Evolutionary conservation across 768 basidiomycete genomes (phyloP).

Genomic region (Mycena amicta): DNA sequence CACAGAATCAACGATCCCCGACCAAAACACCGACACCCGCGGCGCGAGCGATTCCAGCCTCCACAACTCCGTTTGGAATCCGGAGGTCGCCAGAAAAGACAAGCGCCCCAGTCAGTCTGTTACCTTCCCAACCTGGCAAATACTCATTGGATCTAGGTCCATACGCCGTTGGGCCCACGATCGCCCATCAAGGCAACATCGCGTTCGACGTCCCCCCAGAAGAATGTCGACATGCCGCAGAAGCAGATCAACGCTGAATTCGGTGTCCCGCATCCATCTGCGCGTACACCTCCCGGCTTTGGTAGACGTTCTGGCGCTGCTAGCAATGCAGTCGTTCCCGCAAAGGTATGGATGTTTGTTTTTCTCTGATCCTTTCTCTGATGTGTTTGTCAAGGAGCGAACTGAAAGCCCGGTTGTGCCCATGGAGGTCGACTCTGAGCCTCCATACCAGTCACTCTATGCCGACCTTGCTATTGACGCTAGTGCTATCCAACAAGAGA

Average conservation of each 20-base stretch:
- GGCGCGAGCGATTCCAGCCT: neutral
- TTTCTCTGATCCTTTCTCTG: no score
- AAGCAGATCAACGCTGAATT: no score
- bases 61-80: neutral
- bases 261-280: constrained; percentile 17
- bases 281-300: constrained; percentile 14
- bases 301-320: no score
- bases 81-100: neutral
- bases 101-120: no score
- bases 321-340: no score
- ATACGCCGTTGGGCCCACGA: neutral
- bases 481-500: neutral
- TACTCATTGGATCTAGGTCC: no score
- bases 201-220: constrained; percentile 10
- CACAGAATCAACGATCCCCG: neutral
- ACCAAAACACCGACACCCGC: neutral
- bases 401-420: no score
- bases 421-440: neutral
- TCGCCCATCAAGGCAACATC: constrained; percentile 11
- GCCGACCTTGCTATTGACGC: neutral
- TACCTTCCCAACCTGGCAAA: no score
- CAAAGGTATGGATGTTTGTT: no score
- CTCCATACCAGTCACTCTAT: neutral
- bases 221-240: neutral
- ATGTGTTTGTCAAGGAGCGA: no score